phyloP scores from a whole-genome alignment of 148 eudicot genomes.

The Rhododendron griersonianum region DNA sequence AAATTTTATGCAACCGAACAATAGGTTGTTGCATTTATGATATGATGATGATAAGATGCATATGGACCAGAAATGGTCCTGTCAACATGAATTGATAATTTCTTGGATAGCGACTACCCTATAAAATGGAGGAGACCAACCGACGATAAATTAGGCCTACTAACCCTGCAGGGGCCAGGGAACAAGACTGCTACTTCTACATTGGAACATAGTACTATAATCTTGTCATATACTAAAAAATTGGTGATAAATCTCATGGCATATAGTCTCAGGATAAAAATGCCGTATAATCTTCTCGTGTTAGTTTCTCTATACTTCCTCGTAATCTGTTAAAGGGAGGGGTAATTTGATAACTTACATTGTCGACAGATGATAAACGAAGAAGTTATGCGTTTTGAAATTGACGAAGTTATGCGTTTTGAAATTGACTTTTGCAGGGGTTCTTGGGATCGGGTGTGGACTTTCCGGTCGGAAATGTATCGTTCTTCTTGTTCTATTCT shows the following conservation, averaged over 20 bases:
- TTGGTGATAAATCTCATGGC: background rate
- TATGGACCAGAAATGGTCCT: background rate
- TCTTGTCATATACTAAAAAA: background rate
- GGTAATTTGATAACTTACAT: background rate
- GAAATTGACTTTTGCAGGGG: conserved; percentile 35
- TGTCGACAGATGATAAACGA: background rate
- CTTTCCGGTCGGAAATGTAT: conserved; percentile 94
- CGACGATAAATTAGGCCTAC: background rate
- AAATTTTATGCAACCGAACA: background rate
- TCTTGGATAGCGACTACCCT: background rate
- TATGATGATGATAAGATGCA: background rate
- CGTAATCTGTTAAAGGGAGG: background rate
- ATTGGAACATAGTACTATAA: too few species aligned
- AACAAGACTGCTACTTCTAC: background rate
- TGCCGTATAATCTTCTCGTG: background rate
- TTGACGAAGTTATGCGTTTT: background rate
- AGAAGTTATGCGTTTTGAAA: background rate
- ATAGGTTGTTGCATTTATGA: background rate
- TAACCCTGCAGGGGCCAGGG: background rate
- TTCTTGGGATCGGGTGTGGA: conserved; percentile 94
- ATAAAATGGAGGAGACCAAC: background rate
- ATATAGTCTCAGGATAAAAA: background rate
- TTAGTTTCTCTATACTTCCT: background rate
- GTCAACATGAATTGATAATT: background rate
- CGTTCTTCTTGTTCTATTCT: conserved; percentile 89